Conservation (phyloP, 768 basidiomycete genomes). For the Termitomyces sp. region DNA sequence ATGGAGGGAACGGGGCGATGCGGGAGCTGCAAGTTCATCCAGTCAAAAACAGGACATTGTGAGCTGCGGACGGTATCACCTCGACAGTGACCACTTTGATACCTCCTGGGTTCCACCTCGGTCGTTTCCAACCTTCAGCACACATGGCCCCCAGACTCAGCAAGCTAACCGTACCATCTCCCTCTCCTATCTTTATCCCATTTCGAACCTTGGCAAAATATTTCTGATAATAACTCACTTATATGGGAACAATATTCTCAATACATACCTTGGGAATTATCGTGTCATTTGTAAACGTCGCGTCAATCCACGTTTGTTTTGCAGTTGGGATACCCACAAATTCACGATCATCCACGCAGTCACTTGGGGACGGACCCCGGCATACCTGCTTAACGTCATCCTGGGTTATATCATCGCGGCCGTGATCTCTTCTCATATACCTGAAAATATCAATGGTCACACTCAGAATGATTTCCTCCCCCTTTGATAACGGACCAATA, state of each 20-base stretch:
- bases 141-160: conserved; percentile 95
- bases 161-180: conserved; percentile 90
- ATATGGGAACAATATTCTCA: background rate
- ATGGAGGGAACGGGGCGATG: conserved; percentile 71
- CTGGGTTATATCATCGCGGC: conserved; percentile 53
- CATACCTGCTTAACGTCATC: conserved; percentile 45
- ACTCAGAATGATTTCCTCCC: background rate
- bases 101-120: conserved; percentile 88
- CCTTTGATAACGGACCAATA: conserved; percentile 56
- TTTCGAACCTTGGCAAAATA: conserved; percentile 51
- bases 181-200: conserved; percentile 92
- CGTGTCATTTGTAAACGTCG: conserved; percentile 66
- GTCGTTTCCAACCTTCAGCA: conserved; percentile 88
- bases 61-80: conserved; percentile 37
- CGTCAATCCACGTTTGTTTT: conserved; percentile 80
- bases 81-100: conserved; percentile 86
- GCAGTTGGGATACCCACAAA: conserved; percentile 52
- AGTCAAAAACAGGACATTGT: background rate
- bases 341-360: conserved; percentile 39
- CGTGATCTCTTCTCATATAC: conserved; percentile 72
- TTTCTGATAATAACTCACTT: background rate
- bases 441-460: conserved; percentile 23
- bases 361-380: conserved; percentile 34
- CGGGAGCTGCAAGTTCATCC: conserved; percentile 48
- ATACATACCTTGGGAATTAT: conserved; percentile 48